Percentiles rank a stretch among this genome's conserved stretches.
Evolutionary conservation across 1,139 yeast species (phyloP).

Genomic region (Kurtzmaniella quercitrusa): DNA sequence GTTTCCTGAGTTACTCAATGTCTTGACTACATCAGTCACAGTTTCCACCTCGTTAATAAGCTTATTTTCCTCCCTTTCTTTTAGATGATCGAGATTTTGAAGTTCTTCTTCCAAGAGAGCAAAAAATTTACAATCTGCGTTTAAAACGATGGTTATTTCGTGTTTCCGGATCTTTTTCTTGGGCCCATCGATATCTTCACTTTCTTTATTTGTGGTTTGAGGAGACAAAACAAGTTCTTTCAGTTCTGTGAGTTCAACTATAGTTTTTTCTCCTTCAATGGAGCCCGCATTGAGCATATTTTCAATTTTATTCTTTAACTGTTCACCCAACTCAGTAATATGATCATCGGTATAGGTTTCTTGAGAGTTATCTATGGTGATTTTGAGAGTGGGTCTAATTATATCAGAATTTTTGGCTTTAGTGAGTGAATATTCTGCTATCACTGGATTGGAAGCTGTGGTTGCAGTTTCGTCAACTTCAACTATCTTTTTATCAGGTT

Average conservation of each 20-base stretch:
- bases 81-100: conserved; percentile 44
- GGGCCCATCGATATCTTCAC: conserved; percentile 4
- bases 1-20: conserved; percentile 26
- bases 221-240: conserved; percentile 12
- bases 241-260: conserved; percentile 16
- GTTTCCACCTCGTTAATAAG: conserved; percentile 41
- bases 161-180: conserved; percentile 13
- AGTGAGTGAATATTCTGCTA: conserved; percentile 40
- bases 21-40: conserved; percentile 37
- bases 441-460: conserved; percentile 34
- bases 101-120: conserved; percentile 56
- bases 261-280: conserved; percentile 9
- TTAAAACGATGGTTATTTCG: conserved; percentile 36
- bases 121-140: conserved; percentile 51
- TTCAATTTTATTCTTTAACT: conserved; percentile 31
- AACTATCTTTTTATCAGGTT: conserved; percentile 21
- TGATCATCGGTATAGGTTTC: conserved; percentile 33
- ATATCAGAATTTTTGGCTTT: conserved; percentile 20
- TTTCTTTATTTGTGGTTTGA: conserved; percentile 2
- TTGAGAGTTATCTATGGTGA: conserved; percentile 32
- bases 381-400: conserved; percentile 37
- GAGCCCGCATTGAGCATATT: conserved; percentile 17
- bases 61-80: conserved; percentile 40
- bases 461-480: conserved; percentile 33
- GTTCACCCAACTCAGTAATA: conserved; percentile 29